Evolutionary conservation across 2,329 filamentous ascomycete species (phyloP), one percentile per base, ranked within the genome.

Genomic region (Alternaria sp.): DNA sequence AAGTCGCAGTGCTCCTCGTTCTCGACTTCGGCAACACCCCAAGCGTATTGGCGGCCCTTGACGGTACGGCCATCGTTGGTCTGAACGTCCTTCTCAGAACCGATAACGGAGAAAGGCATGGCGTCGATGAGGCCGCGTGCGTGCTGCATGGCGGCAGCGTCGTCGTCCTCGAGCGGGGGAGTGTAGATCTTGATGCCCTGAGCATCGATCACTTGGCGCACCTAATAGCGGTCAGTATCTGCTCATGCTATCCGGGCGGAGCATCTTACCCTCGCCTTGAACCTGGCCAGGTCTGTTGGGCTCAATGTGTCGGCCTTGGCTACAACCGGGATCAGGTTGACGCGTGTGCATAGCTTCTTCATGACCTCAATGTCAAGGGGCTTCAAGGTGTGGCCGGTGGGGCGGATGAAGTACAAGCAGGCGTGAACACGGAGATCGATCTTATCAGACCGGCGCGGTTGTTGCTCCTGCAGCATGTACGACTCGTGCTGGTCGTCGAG

Each of bases 1-100:
- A 99, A 99, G 83, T 99, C 95, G 84, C 95, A 99, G 87, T 99
- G 95, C 80, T 99, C 95, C 84, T 99, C 95, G 79, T 99, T 99
- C 87, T 99, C 95, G 54, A 99, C 95, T 83, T 99, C 95, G 64
- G 95, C 95, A 74, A 99, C 95, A 86, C 95, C 95, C 95, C 95
- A 99, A 57, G 93, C 93, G 84, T 99, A 99, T 83, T 99, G 96
- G 67, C 95, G 93, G 70, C 95, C 95, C 89, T 99, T 99, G 81
- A 98, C 94, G 69, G 97, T 96, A 80, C 94, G 94, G 75, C 93
- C 93, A 77, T 99, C 95, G 74, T 89, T 87, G 57, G 94, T 97
- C 88, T 97, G 97, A 73, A 99, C 95, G 75, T 99, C 96, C 86
- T 97, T 98, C 87, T 99, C 96, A 59, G 94, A 97, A 71, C 95